Evolutionary conservation across 2,329 filamentous ascomycete genomes (phyloP), one percentile per base, ranked within the genome.

Genomic region (Gnomoniopsis sp.): DNA sequence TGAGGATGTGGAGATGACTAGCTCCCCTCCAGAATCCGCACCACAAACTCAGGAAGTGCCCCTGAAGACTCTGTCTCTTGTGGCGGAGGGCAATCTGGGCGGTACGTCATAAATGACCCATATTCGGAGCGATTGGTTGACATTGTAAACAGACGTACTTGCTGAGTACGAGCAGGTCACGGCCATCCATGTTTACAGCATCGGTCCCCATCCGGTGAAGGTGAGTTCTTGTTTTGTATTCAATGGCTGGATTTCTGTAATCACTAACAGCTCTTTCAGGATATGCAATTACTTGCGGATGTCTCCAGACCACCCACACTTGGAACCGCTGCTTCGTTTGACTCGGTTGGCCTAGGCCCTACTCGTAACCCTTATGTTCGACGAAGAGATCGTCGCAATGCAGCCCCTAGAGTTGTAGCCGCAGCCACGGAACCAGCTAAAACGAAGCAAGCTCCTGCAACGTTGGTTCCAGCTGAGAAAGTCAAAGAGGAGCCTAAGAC

Each of bases 181-280:
- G 0, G 89, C 90, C 0, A 87, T 96, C 60, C 91, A 97, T 66
- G 77, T 98, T 47, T 98, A 98, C 76, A 96, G 92, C 67, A 70
- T 98, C 19, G 87, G 90, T 46, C 82, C 89, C 1, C 82, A 85
- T 41, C 82, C 86, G 1, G 77, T 92, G 17, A 88, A 87, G 71
- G 87, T 84, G 73, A 44, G 70, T 55, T 33, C 6, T 12, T 0
- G 6, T 15, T 7, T 11, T 41, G 3, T 17, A 7, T 17, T 33
- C 17, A n/a, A 19, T 6, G 11, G 8, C n/a, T 19, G 8, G 43
- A 44, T 21, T 17, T 15, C 22, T 22, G 19, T 21, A 47, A 17
- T 36, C 14, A 23, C 54, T 63, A 41, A 65, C 36, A 19, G 21
- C 38, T 2, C 15, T 21, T 22, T 2, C 50, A 77, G 70, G 82